Evolutionary conservation across 495 filamentous ascomycete genomes (phyloP).

Genomic region (Rhizodiscina lignyota): DNA sequence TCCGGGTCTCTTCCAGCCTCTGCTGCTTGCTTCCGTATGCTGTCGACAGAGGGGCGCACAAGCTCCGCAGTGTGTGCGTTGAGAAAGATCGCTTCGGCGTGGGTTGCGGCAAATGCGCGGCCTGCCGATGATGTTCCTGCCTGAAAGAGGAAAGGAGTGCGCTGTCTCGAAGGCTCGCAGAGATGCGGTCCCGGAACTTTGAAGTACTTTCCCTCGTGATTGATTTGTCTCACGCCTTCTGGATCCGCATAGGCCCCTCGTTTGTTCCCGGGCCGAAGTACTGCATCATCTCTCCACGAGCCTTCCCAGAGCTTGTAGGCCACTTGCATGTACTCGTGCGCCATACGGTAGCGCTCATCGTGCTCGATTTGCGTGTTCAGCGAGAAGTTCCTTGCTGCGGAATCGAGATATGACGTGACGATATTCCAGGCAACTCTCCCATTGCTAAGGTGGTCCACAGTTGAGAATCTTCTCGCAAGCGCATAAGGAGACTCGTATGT

Average conservation of each 20-base stretch:
- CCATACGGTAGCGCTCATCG: conserved; percentile 42
- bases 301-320: conserved; percentile 47
- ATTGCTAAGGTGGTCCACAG: conserved; percentile 43
- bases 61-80: conserved; percentile 6
- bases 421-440: conserved; percentile 51
- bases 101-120: conserved; percentile 38
- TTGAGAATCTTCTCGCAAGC: conserved; percentile 42
- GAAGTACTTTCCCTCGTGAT: conserved; percentile 42
- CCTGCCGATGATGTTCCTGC: conserved; percentile 44
- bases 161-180: conserved; percentile 42
- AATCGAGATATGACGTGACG: conserved; percentile 43
- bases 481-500: conserved; percentile 41
- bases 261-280: conserved; percentile 29
- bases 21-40: conserved; percentile 30
- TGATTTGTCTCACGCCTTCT: conserved; percentile 38
- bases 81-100: conserved; percentile 39
- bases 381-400: conserved; percentile 40
- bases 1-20: conserved; percentile 28
- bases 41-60: conserved; percentile 18
- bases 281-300: conserved; percentile 40
- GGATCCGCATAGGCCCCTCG: conserved; percentile 37
- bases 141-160: conserved; percentile 48
- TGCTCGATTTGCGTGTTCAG: conserved; percentile 39
- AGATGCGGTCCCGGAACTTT: conserved; percentile 34
- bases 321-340: conserved; percentile 43